Evolutionary conservation across 2,329 filamentous ascomycete species (phyloP).

Genomic region (Helotiales sp.): DNA sequence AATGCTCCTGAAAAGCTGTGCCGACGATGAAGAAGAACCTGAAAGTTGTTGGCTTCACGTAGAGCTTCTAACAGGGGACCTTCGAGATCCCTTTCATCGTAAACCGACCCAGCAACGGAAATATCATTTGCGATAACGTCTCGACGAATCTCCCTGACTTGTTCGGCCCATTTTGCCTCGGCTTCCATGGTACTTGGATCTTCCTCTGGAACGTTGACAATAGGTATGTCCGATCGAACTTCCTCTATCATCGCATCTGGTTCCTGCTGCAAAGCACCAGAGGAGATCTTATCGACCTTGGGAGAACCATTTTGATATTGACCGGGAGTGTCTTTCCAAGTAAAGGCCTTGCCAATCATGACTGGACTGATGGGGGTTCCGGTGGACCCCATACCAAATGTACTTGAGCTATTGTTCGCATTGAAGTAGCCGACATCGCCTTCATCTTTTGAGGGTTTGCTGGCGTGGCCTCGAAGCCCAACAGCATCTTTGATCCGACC

Average conservation of each 20-base stretch:
- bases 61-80: conserved; percentile 57
- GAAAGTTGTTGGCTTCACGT: conserved; percentile 49
- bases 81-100: conserved; percentile 63
- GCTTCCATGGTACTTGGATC: conserved; percentile 30
- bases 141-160: conserved; percentile 51
- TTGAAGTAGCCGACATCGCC: conserved; percentile 35
- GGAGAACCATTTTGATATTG: conserved; percentile 53
- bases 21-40: conserved; percentile 64
- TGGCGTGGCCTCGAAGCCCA: conserved; percentile 58
- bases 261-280: conserved; percentile 18
- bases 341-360: conserved; percentile 58
- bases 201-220: conserved; percentile 19
- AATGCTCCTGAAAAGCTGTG: conserved; percentile 57
- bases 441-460: conserved; percentile 61
- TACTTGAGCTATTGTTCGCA: conserved; percentile 30
- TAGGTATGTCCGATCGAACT: conserved; percentile 19
- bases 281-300: conserved; percentile 31
- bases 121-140: conserved; percentile 51
- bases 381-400: conserved; percentile 18
- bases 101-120: conserved; percentile 63
- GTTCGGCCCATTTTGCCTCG: conserved; percentile 40
- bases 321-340: conserved; percentile 68
- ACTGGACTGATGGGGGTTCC: conserved; percentile 34
- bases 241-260: conserved; percentile 26
- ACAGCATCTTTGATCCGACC: conserved; percentile 87